Percentiles rank a stretch among this genome's conserved stretches.
Conservation (phyloP, 2,329 filamentous ascomycete genomes). For the Ustulina deusta region DNA sequence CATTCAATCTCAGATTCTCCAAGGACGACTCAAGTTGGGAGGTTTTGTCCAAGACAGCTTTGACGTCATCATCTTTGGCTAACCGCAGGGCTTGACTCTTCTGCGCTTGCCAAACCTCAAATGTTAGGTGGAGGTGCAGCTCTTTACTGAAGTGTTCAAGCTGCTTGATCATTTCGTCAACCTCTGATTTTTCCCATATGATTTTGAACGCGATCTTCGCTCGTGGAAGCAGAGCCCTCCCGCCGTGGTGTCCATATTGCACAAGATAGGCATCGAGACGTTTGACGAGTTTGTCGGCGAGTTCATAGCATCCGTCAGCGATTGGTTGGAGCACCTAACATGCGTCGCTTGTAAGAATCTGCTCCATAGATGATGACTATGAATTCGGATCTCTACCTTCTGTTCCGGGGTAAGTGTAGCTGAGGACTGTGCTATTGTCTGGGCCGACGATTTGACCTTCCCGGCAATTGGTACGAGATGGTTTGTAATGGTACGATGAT, state of each 20-base stretch:
- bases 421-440: background rate
- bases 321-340: background rate
- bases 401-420: background rate
- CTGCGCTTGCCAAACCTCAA: background rate
- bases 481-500: background rate
- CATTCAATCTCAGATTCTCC: background rate
- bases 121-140: background rate
- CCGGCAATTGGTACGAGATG: background rate
- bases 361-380: background rate
- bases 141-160: background rate
- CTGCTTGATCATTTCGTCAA: slow-evolving; percentile 1
- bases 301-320: background rate
- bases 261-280: background rate
- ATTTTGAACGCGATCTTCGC: background rate
- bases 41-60: background rate
- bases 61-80: background rate
- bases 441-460: slow-evolving; percentile 1
- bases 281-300: background rate
- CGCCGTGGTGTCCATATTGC: background rate
- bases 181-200: background rate
- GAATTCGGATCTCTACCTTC: background rate
- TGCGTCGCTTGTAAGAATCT: background rate
- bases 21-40: background rate
- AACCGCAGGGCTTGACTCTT: background rate
- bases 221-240: background rate